Percentiles rank a stretch among this genome's conserved stretches.
These are phyloP conservation scores for Fusarium sp. DNA, from an alignment of 2,329 filamentous ascomycete species.

Conservation along the genomic window DNA sequence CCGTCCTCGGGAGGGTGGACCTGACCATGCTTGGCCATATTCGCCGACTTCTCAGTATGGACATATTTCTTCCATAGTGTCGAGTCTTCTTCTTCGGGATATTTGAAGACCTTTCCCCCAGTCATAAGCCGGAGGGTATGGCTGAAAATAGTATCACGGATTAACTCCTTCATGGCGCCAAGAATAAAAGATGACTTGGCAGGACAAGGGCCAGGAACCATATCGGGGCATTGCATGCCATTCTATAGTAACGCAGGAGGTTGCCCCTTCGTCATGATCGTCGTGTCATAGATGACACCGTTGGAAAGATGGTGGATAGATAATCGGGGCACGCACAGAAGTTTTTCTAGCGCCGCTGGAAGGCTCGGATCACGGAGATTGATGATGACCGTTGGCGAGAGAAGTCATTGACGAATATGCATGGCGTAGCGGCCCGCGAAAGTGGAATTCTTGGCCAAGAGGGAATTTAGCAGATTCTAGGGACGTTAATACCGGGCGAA, in stretches of 20 bases:
- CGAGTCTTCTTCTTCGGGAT: conserved; percentile 13
- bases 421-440: neutral
- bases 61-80: conserved; percentile 18
- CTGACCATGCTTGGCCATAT: conserved; percentile 10
- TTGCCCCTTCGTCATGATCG: neutral
- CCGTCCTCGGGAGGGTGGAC: neutral
- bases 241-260: neutral
- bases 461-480: neutral
- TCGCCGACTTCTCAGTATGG: conserved; percentile 7
- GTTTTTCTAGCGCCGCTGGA: neutral
- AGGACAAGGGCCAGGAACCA: neutral
- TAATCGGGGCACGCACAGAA: neutral
- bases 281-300: conserved; percentile 11
- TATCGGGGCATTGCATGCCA: neutral
- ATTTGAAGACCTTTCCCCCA: conserved; percentile 4
- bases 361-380: neutral
- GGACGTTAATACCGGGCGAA: neutral
- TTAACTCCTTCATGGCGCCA: neutral
- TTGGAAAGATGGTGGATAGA: neutral
- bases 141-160: conserved; percentile 14
- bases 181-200: neutral
- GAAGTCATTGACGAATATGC: neutral
- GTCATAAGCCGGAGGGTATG: conserved; percentile 8
- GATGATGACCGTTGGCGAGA: neutral
- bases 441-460: neutral